phyloP scores from a whole-genome alignment of 2,329 filamentous ascomycete genomes.

The Paraphoma sp. region DNA sequence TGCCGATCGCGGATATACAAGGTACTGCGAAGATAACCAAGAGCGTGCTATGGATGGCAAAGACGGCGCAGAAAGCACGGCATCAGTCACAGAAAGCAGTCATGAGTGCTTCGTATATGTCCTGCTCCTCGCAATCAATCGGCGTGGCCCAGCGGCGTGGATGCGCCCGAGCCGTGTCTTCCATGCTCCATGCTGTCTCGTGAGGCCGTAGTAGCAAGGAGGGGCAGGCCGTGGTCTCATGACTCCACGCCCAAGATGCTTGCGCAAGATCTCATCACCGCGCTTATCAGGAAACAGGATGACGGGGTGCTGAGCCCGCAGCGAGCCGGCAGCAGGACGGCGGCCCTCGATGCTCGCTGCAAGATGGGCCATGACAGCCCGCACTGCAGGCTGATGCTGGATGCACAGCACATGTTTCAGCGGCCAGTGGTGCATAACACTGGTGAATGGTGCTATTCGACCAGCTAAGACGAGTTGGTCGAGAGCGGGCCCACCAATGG shows the following conservation, averaged over 20 bases:
- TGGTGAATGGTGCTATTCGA: conserved; percentile 37
- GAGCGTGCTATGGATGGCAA: not conserved
- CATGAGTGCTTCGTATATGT: conserved; percentile 1
- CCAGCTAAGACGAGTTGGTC: conserved; percentile 30
- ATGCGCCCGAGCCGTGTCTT: conserved; percentile 15
- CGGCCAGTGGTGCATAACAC: conserved; percentile 36
- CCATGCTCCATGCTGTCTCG: conserved; percentile 22
- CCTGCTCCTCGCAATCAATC: conserved; percentile 9
- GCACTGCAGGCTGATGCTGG: conserved; percentile 13
- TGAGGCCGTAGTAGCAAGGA: conserved; percentile 29
- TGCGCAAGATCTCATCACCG: conserved; percentile 20
- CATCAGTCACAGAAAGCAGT: not conserved
- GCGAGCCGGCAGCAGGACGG: not conserved
- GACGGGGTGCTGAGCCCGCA: not conserved
- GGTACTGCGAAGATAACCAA: conserved; percentile 11
- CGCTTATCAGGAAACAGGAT: conserved; percentile 13
- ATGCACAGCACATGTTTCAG: conserved; percentile 41
- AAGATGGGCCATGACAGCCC: not conserved
- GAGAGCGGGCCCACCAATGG: conserved; percentile 40
- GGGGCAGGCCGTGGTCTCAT: conserved; percentile 37
- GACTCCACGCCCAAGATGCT: conserved; percentile 24
- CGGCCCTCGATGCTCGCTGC: not conserved
- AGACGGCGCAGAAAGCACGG: not conserved
- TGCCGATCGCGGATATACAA: conserved; percentile 19
- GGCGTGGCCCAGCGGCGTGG: conserved; percentile 12